phyloP scores from a whole-genome alignment of 106 monocot species.

The Xerophyta viscosa region DNA sequence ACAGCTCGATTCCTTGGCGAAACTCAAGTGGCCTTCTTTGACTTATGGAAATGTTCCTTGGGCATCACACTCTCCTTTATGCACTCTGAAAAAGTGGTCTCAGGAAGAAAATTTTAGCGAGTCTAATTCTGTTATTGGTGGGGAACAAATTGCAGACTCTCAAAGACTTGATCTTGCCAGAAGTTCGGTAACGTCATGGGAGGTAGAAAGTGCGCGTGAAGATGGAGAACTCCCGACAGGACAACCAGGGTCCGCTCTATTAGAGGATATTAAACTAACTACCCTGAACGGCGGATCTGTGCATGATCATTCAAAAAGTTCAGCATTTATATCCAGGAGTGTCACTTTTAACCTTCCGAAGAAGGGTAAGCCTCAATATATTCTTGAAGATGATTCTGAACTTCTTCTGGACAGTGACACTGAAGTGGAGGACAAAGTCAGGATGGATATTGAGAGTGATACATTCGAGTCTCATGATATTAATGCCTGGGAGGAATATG shows the following conservation, averaged over 20 bases:
- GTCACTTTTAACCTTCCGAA: constrained; percentile 42
- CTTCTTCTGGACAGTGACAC: constrained; percentile 67
- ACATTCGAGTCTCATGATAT: constrained; percentile 6
- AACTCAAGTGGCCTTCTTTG: constrained; percentile 60
- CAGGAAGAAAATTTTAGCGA: constrained; percentile 11
- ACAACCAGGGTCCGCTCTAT: constrained; percentile 1
- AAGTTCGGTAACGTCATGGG: constrained; percentile 50
- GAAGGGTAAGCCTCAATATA: constrained; percentile 32
- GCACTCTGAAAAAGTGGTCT: constrained; percentile 67
- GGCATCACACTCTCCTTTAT: constrained; percentile 48
- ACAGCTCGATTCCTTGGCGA: constrained; percentile 72
- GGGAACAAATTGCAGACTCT: constrained; percentile 18
- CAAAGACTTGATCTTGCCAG: constrained; percentile 30
- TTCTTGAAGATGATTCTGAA: constrained; percentile 41
- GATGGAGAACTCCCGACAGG: constrained; percentile 83
- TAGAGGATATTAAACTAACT: constrained; percentile 19
- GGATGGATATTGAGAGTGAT: constrained; percentile 24
- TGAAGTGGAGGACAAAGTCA: constrained; percentile 45
- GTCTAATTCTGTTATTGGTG: constrained; percentile 14
- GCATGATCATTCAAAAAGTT: constrained; percentile 48
- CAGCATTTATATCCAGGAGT: constrained; percentile 73
- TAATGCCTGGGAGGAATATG: constrained; percentile 58
- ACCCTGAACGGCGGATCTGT: constrained; percentile 16
- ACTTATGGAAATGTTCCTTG: constrained; percentile 63
- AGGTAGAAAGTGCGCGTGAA: constrained; percentile 64